Base-by-base conservation (phyloP, 164 flowering plant species). In the Stephania yunnanensis region DNA sequence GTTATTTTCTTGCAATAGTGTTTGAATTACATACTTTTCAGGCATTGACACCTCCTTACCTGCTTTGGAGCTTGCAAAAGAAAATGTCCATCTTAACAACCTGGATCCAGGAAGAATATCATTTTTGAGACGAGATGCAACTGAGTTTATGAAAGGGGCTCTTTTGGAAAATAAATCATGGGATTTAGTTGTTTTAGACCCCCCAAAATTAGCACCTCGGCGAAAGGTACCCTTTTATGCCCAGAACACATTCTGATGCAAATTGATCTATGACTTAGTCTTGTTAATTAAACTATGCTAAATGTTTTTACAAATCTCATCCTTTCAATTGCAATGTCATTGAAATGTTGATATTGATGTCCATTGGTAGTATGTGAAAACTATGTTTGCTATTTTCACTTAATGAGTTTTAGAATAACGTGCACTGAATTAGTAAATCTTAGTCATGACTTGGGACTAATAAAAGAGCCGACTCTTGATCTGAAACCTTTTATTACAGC, bases 201-300 rank as follows among this genome's bases (percentile, higher is more conserved):
- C 98, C 48, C 99, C 99, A n/a, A 95, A 92, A 79, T 81, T 93
- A 46, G 99, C 98, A 74, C 98, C 98, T 63, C 80, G 87, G n/a
- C 89, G 74, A 80, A 87, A 93, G 96, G 98, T 93, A 85, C 11
- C 42, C 30, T 46, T 30, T 67, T 72, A 61, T 65, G 45, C 42
- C 29, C 8, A 42, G 25, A 78, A 61, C 48, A 65, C 30, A 70
- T 68, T 13, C 22, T 68, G 8, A 9, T 64, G 72, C 45, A 61
- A 55, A 65, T 36, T 61, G 20, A 2, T 75, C 11, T 68, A 8
- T 30, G 25, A n/a, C 19, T 58, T 58, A n/a, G n/a, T 25, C 48
- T 42, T 12, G 48, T 55, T 69, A 2, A 7, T 20, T 69, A 7
- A 2, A 36, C 42, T 36, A 36, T 36, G 42, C 42, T 36, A 36